phyloP scores from a whole-genome alignment of 805 yeast species.

The Wickerhamiella spandovensis region DNA sequence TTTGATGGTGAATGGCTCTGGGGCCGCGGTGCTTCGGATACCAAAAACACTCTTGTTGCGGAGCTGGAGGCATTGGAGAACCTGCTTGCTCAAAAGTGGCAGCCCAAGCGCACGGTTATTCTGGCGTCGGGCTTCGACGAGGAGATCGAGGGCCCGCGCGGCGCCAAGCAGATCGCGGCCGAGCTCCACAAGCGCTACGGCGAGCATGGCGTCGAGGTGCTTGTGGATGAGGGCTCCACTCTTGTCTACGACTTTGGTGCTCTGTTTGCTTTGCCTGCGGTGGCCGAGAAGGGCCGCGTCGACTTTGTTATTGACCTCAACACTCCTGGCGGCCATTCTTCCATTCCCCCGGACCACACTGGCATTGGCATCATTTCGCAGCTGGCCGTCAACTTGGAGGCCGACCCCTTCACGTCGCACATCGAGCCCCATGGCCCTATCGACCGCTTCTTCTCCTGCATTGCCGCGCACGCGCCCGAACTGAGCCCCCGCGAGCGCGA shows the following conservation, averaged over 20 bases:
- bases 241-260: conserved; percentile 31
- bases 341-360: conserved; percentile 70
- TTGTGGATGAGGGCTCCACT: conserved; percentile 59
- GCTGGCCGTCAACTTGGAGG: conserved; percentile 43
- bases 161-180: conserved; percentile 42
- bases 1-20: conserved; percentile 49
- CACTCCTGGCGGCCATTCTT: conserved; percentile 71
- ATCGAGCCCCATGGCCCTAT: conserved; percentile 46
- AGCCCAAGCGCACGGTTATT: conserved; percentile 44
- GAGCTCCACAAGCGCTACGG: conserved; percentile 46
- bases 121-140: conserved; percentile 65
- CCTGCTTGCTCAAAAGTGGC: conserved; percentile 35
- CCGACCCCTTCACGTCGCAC: conserved; percentile 37
- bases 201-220: conserved; percentile 40
- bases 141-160: conserved; percentile 50
- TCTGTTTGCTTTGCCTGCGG: conserved; percentile 40
- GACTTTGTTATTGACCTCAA: conserved; percentile 36
- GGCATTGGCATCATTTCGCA: conserved; percentile 62
- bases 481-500: conserved; percentile 18
- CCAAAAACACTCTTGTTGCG: conserved; percentile 48
- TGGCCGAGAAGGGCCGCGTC: conserved; percentile 51
- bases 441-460: conserved; percentile 44
- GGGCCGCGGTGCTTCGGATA: conserved; percentile 67
- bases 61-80: conserved; percentile 52
- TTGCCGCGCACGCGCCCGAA: conserved; percentile 36